Base-by-base conservation (phyloP, 225 moss, liverwort and hornwort genomes). In the Physcomitrium patens region DNA sequence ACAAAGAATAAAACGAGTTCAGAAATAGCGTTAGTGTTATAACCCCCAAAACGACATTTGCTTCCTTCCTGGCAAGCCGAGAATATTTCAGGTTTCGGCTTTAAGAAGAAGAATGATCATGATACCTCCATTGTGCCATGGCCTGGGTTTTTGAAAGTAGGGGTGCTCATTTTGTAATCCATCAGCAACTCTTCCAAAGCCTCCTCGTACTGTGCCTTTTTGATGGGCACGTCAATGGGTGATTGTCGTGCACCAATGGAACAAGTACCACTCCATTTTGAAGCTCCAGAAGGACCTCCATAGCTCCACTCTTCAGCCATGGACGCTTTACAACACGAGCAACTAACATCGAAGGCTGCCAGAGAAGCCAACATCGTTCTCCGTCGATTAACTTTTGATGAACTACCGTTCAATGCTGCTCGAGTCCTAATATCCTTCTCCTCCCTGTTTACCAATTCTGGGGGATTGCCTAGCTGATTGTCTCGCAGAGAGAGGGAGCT, bases 41-140 rank as follows among this genome's bases (percentile, higher is more conserved):
- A 28, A 10, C 55, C 28, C 28, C 3, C 12, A 11, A 1, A 12
- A 28, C 19, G 60, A 61, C 59, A 53, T 17, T 15, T 12, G 12
- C 52, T 52, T 16, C 26, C 15, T 66, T 46, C 46, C 5, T 65
- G 15, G 19, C 55, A 65, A 50, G 48, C 5, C 24, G 24, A 81
- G 26, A 20, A 43, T 22, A 26, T 69, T 52, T 31, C 42, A 48
- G 64, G 61, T 37, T 65, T 45, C 8, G 50, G 14, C 15, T 23
- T 61, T 51, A 10, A 12, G 8, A 24, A 58, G 43, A 61, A 62
- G 50, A 12, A 63, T 52, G 17, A 67, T 46, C 42, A 62, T 14
- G 42, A 71, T 14, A 95, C 93, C 88, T 95, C 88, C 85, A 95
- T 91, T 62, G 93, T 92, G 26, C 93, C 85, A 71, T 93, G 95